phyloP scores from a whole-genome alignment of 805 yeast species.

The Tetrapisispora taiwanensis region DNA sequence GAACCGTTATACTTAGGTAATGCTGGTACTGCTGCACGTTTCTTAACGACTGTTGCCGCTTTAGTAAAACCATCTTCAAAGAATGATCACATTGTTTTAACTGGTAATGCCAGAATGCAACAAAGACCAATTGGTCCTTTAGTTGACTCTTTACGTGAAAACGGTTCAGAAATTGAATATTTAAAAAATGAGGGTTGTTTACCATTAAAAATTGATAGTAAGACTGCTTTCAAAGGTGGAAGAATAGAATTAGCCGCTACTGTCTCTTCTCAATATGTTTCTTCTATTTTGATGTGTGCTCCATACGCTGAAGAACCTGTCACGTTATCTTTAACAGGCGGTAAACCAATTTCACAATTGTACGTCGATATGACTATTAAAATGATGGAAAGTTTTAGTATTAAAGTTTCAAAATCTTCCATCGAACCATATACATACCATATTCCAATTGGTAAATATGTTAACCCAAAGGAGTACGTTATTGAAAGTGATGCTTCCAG shows the following conservation, averaged over 20 bases:
- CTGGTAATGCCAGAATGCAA: constrained; percentile 96
- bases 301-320: constrained; percentile 89
- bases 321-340: constrained; percentile 82
- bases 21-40: constrained; percentile 97
- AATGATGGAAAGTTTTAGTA: constrained; percentile 89
- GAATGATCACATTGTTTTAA: constrained; percentile 47
- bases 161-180: constrained; percentile 70
- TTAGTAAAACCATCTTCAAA: constrained; percentile 45
- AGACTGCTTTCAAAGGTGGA: constrained; percentile 75
- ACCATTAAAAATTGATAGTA: constrained; percentile 66
- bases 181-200: constrained; percentile 69
- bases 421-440: constrained; percentile 77
- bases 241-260: constrained; percentile 90
- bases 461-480: constrained; percentile 74
- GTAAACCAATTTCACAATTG: constrained; percentile 91
- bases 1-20: constrained; percentile 82
- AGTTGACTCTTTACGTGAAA: constrained; percentile 76
- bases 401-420: constrained; percentile 56
- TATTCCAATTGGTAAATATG: constrained; percentile 76
- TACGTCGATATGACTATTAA: constrained; percentile 95
- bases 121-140: constrained; percentile 95
- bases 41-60: constrained; percentile 87
- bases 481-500: constrained; percentile 96
- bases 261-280: constrained; percentile 93
- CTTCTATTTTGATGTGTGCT: constrained; percentile 93